Percentiles rank a stretch among this genome's conserved stretches.
phyloP scores from a whole-genome alignment of 768 basidiomycete genomes.

The Tricholoma terreum region DNA sequence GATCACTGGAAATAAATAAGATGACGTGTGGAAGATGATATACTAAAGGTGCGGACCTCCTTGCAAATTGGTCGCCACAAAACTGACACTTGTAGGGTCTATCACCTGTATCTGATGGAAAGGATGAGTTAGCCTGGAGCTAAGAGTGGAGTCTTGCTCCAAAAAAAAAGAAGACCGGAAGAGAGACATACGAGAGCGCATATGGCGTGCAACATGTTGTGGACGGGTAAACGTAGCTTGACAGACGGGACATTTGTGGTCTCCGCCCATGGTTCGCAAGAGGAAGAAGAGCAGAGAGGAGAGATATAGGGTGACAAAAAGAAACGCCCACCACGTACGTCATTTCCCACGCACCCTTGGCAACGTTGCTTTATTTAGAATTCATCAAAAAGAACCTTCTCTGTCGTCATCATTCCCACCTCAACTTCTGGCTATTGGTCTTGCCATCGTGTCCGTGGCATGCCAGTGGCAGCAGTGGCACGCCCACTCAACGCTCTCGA shows the following conservation, averaged over 20 bases:
- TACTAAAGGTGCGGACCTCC: slow-evolving; percentile 51
- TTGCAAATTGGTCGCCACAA: slow-evolving; percentile 87
- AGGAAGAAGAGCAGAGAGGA: slow-evolving; percentile 10
- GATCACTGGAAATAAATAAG: slow-evolving; percentile 50
- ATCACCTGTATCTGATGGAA: slow-evolving; percentile 74
- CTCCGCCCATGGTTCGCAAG: slow-evolving; percentile 61
- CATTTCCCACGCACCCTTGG: slow-evolving; percentile 5
- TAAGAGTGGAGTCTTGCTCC: slow-evolving; percentile 8
- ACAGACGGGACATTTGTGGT: slow-evolving; percentile 86
- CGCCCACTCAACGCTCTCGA: too few relatives aligned
- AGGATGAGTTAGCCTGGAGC: neutral
- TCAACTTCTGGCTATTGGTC: too few relatives aligned
- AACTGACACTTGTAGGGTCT: slow-evolving; percentile 85
- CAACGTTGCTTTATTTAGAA: neutral
- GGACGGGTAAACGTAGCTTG: slow-evolving; percentile 85
- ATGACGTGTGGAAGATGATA: slow-evolving; percentile 1
- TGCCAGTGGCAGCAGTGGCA: too few relatives aligned
- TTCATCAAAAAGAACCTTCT: too few relatives aligned
- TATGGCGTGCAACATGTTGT: slow-evolving; percentile 86
- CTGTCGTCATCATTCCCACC: too few relatives aligned
- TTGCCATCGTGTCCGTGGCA: too few relatives aligned
- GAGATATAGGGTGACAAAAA: slow-evolving; percentile 3
- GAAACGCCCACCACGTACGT: neutral
- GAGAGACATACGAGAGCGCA: slow-evolving; percentile 77
- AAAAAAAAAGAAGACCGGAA: slow-evolving; percentile 12